Percentiles rank a stretch among this genome's conserved stretches.
These are phyloP conservation scores for Russula sp. DNA, from an alignment of 768 basidiomycete genomes.

Conservation along the genomic window DNA sequence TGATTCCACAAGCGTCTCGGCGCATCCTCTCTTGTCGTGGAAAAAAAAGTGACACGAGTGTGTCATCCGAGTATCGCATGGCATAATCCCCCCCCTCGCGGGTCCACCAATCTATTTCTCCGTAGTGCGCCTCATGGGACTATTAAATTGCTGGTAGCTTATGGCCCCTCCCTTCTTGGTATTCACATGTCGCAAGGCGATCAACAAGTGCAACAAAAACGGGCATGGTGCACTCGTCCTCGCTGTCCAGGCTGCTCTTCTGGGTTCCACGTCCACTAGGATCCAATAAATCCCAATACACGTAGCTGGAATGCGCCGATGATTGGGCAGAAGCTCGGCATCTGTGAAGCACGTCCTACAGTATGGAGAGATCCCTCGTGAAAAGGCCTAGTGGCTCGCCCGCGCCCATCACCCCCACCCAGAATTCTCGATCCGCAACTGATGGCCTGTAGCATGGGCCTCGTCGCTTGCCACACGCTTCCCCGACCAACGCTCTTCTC, in stretches of 20 bases:
- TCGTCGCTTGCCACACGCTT: slow-evolving; percentile 1
- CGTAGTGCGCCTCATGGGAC: slow-evolving; percentile 6
- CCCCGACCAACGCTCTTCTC: background rate
- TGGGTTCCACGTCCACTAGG: background rate
- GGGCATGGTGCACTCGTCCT: slow-evolving; percentile 4
- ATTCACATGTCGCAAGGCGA: slow-evolving; percentile 17
- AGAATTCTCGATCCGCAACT: slow-evolving; percentile 7
- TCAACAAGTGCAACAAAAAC: background rate
- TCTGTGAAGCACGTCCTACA: background rate
- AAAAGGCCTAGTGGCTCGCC: background rate
- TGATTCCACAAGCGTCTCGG: slow-evolving; percentile 5
- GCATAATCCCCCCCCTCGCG: background rate
- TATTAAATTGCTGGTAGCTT: slow-evolving; percentile 2
- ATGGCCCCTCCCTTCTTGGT: background rate
- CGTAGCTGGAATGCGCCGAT: background rate
- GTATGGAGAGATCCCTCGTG: background rate
- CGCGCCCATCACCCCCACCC: background rate
- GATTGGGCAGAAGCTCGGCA: slow-evolving; percentile 2
- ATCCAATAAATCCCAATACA: background rate
- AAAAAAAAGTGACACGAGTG: slow-evolving; percentile 1
- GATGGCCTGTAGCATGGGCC: background rate
- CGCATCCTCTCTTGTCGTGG: slow-evolving; percentile 3
- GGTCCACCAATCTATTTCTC: background rate
- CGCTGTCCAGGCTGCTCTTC: background rate
- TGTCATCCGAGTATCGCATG: background rate